Evolutionary conservation across 2,329 filamentous ascomycete genomes (phyloP).

Genomic region (Penicillium sp.): DNA sequence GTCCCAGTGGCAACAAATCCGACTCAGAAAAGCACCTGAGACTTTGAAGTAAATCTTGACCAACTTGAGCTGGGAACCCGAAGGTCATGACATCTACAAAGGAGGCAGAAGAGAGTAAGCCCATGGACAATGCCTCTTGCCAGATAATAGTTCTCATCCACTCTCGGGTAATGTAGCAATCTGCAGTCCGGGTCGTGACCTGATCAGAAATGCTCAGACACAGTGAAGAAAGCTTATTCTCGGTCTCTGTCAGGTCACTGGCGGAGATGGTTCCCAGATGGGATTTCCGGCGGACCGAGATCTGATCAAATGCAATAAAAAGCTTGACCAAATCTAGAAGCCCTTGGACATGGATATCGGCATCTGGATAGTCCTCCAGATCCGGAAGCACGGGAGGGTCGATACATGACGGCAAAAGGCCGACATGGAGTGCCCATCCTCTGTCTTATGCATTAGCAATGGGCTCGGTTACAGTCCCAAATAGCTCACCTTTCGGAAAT

Average conservation of each 20-base stretch:
- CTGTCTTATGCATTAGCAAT: constrained; percentile 12
- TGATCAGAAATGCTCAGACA: constrained; percentile 9
- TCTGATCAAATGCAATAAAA: constrained; percentile 26
- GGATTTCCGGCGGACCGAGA: constrained; percentile 8
- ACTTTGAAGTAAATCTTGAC: constrained; percentile 26
- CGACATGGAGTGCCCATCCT: constrained; percentile 33
- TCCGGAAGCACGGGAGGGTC: constrained; percentile 10
- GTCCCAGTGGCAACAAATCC: constrained; percentile 30
- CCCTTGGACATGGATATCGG: constrained; percentile 23
- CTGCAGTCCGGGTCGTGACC: constrained; percentile 25
- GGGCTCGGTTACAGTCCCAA: neutral
- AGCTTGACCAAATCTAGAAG: constrained; percentile 26
- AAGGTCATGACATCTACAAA: constrained; percentile 25
- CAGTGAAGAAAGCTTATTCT: constrained; percentile 20
- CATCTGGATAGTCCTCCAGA: neutral
- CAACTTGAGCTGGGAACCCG: constrained; percentile 24
- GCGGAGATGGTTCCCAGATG: neutral
- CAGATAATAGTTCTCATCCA: constrained; percentile 36
- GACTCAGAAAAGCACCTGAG: constrained; percentile 24
- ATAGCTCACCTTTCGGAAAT: constrained; percentile 29
- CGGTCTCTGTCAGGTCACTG: constrained; percentile 19
- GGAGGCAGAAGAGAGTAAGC: constrained; percentile 27
- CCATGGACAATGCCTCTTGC: constrained; percentile 28
- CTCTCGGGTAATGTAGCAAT: constrained; percentile 30
- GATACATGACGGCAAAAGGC: constrained; percentile 26